Evolutionary conservation across 441 rosid species (phyloP).

Genomic region (Capsella rubella): DNA sequence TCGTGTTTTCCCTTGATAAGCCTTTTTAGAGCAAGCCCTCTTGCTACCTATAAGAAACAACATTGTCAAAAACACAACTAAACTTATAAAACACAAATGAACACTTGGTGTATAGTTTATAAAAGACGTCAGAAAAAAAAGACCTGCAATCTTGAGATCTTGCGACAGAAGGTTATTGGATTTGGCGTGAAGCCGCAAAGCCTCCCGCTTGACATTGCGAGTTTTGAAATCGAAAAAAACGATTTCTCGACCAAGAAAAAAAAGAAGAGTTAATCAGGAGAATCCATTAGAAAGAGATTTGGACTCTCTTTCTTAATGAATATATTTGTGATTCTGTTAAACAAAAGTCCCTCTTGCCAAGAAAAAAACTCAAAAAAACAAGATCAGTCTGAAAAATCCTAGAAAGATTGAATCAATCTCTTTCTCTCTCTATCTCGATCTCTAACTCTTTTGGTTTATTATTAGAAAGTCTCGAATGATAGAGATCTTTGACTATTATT

Average conservation of each 20-base stretch:
- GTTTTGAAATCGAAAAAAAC: conserved; percentile 35
- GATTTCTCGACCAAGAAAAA: conserved; percentile 19
- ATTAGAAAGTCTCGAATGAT: conserved; percentile 28
- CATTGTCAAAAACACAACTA: neutral
- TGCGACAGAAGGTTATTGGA: conserved; percentile 41
- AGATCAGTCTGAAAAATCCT: neutral
- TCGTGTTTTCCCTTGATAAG: conserved; percentile 35
- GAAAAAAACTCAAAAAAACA: neutral
- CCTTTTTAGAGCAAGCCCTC: conserved; percentile 41
- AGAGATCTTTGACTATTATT: conserved; percentile 28
- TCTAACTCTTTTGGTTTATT: conserved; percentile 30
- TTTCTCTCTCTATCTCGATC: neutral
- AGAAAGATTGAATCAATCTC: conserved; percentile 22
- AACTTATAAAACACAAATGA: neutral
- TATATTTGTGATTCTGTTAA: neutral
- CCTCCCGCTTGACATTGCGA: conserved; percentile 50
- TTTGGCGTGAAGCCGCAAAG: conserved; percentile 62
- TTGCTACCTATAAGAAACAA: conserved; percentile 28
- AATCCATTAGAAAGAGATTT: conserved; percentile 39
- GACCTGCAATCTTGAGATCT: conserved; percentile 45
- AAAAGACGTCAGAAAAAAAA: neutral
- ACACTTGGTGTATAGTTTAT: neutral
- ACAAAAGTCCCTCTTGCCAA: too few species aligned
- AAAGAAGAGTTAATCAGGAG: neutral
- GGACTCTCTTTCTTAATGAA: conserved; percentile 27